Conservation (phyloP, 2,329 filamentous ascomycete genomes). For the Myriosclerotinia duriaeana region DNA sequence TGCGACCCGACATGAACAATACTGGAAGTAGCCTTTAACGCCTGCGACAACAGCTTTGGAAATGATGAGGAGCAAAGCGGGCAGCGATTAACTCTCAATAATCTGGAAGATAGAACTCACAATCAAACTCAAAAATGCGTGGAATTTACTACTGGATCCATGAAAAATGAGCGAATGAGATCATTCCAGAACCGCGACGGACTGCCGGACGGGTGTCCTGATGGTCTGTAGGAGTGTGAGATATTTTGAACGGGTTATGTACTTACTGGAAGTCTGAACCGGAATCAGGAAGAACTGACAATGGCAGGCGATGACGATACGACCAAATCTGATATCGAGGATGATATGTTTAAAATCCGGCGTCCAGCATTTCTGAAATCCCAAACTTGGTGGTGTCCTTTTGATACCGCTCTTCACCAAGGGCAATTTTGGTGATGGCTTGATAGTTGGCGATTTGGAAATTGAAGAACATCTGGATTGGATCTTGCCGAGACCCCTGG, state of each 20-base stretch:
- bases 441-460: neutral
- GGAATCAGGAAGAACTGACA: neutral
- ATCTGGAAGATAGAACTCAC: neutral
- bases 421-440: neutral
- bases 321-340: neutral
- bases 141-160: neutral
- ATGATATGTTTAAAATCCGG: neutral
- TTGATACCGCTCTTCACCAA: neutral
- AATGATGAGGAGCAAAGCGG: neutral
- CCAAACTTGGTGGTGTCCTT: neutral
- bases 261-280: neutral
- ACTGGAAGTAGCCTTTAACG: neutral
- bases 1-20: neutral
- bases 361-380: neutral
- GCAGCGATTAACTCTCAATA: neutral
- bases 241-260: neutral
- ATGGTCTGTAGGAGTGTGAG: neutral
- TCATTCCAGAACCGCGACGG: neutral
- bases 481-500: neutral
- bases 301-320: neutral
- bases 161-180: neutral
- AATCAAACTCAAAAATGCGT: neutral
- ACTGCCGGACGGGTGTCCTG: neutral
- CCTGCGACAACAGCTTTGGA: neutral
- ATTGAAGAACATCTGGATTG: neutral